Percentiles rank a stretch among this genome's conserved stretches.
Conservation (phyloP, 2,329 filamentous ascomycete genomes). For the Fonsecaea multimorphosa region DNA sequence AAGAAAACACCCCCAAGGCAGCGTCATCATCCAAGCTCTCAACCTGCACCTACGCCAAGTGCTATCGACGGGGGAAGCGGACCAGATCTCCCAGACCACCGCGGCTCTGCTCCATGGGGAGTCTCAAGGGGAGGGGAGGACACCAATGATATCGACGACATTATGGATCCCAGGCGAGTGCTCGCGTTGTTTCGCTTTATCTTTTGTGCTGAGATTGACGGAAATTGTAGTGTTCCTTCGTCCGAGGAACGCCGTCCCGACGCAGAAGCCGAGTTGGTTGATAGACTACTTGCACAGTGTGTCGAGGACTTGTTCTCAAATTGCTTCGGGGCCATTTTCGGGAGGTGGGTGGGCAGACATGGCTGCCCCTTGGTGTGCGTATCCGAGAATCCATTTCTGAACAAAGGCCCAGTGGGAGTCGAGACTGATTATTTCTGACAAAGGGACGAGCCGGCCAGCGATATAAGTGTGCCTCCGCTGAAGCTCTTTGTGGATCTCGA, state of each 20-base stretch:
- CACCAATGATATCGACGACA: too few species aligned
- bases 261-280: neutral
- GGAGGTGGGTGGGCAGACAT: slow-evolving; percentile 51
- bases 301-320: slow-evolving; percentile 42
- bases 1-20: slow-evolving; percentile 14
- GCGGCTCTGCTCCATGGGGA: neutral
- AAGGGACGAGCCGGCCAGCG: slow-evolving; percentile 18
- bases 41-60: neutral
- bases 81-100: slow-evolving; percentile 2
- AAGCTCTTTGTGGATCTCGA: slow-evolving; percentile 17
- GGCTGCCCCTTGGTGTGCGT: slow-evolving; percentile 52
- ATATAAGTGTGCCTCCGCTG: slow-evolving; percentile 10
- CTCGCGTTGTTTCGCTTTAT: too few species aligned
- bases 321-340: slow-evolving; percentile 50
- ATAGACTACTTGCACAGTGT: slow-evolving; percentile 14
- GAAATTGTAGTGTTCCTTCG: too few species aligned
- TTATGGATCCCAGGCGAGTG: too few species aligned
- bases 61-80: neutral
- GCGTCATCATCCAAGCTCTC: slow-evolving; percentile 3
- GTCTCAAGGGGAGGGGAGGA: too few species aligned
- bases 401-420: neutral
- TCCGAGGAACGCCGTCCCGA: neutral
- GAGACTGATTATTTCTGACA: neutral
- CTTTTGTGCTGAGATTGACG: too few species aligned
- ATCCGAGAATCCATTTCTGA: neutral